Evolutionary conservation across 2,329 filamentous ascomycete genomes (phyloP), one percentile per base, ranked within the genome.

Genomic region (Neoscytalidium dimidiatum): DNA sequence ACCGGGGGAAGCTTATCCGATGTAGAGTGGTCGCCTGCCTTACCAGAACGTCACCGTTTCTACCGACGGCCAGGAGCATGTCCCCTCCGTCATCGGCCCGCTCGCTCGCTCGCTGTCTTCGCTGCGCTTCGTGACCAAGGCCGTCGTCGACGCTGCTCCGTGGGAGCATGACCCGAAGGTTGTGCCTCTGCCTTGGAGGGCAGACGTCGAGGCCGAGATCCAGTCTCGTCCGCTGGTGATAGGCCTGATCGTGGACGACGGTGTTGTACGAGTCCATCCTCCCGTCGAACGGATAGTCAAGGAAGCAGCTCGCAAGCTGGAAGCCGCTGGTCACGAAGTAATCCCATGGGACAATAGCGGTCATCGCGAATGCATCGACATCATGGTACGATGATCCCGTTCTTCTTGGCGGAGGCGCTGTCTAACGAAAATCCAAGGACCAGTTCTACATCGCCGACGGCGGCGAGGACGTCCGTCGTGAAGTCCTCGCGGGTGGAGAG

Each of bases 151-250:
- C 14, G 83, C 83, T 35, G 71, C 86, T 60, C 90, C 90, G 0
- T 92, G 90, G 90, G 75, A 86, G 1, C 77, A 85, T 68, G 90
- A 92, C 72, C 89, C 90, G 0, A 77, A 88, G 0, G 87, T 89
- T 0, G 77, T 87, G 44, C 86, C 90, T n/a, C 79, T 92, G 0
- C 89, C 89, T 0, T 92, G 88, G 84, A 75, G 83, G 26, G 80
- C 84, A 2, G 70, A 75, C 8, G 71, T 78, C 28, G 64, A 65
- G 6, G 19, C n/a, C 0, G 87, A 89, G 0, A 89, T 89, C 0
- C 92, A 88, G 28, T 79, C 84, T 2, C 70, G 75, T 5, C 74
- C 73, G 44, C 66, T 80, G 0, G 68, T 63, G 5, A 75, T 80
- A 29, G 78, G 73, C 1, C 26, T 65, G 19, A 44, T 65, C 7